A percentile compares a stretch with the other conserved stretches of the same genome.
Evolutionary conservation across 1,139 yeast genomes (phyloP).

Genomic region (Diutina sp.): DNA sequence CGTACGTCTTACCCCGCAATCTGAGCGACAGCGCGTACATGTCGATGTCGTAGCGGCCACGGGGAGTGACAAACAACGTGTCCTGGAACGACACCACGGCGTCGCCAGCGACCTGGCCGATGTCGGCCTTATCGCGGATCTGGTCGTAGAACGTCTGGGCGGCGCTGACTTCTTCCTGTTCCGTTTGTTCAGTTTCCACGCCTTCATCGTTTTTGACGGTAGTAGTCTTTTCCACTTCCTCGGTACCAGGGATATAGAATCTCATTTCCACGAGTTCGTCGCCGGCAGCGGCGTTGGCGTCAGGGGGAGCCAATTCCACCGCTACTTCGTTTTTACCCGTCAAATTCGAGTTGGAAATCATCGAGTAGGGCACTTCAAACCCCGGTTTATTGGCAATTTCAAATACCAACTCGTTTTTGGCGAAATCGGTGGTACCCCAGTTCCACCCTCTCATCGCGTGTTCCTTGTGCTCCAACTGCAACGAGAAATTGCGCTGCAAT

Average conservation of each 20-base stretch:
- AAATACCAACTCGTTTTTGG: conserved; percentile 82
- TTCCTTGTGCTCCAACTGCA: conserved; percentile 69
- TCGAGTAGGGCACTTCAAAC: conserved; percentile 78
- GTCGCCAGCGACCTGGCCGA: conserved; percentile 92
- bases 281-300: conserved; percentile 58
- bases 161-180: conserved; percentile 47
- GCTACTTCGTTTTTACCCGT: conserved; percentile 93
- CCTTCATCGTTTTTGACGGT: conserved; percentile 22
- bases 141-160: conserved; percentile 85
- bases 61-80: conserved; percentile 86
- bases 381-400: conserved; percentile 80
- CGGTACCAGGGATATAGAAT: conserved; percentile 80
- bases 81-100: conserved; percentile 94
- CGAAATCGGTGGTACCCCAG: conserved; percentile 93
- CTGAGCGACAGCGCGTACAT: conserved; percentile 83
- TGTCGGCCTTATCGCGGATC: conserved; percentile 87
- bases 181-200: conserved; percentile 21
- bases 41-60: conserved; percentile 97
- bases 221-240: conserved; percentile 32
- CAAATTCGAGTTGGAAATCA: conserved; percentile 76
- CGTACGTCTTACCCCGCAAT: conserved; percentile 94
- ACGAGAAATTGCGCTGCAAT: conserved; percentile 61
- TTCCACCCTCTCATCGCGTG: conserved; percentile 98
- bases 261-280: conserved; percentile 94
- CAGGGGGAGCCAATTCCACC: conserved; percentile 62